Evolutionary conservation across 2,329 filamentous ascomycete species (phyloP).

Genomic region (Colletotrichum sp.): DNA sequence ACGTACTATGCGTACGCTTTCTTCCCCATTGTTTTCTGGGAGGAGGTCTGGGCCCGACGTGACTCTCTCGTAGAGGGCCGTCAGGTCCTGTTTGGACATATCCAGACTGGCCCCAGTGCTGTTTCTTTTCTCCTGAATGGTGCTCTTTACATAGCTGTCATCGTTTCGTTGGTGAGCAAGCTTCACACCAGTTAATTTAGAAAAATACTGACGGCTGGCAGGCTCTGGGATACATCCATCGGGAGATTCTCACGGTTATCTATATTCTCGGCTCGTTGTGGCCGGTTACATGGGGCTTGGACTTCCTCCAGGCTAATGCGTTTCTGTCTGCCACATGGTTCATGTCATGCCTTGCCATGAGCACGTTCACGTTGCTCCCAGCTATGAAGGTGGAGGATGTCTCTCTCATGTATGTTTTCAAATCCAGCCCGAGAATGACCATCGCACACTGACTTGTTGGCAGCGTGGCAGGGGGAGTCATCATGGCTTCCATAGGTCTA

Average conservation of each 20-base stretch:
- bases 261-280: constrained; percentile 80
- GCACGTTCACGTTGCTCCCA: constrained; percentile 85
- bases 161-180: constrained; percentile 75
- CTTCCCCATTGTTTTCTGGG: constrained; percentile 96
- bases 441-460: constrained; percentile 24
- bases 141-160: constrained; percentile 72
- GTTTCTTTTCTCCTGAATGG: constrained; percentile 68
- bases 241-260: constrained; percentile 83
- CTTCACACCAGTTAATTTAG: not conserved
- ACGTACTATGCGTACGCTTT: constrained; percentile 92
- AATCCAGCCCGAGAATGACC: not conserved
- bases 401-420: constrained; percentile 68
- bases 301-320: constrained; percentile 72
- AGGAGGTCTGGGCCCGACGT: constrained; percentile 85
- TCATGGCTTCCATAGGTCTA: constrained; percentile 80
- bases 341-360: constrained; percentile 81
- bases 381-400: constrained; percentile 85
- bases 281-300: constrained; percentile 75
- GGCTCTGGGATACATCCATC: constrained; percentile 91
- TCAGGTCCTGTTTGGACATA: constrained; percentile 71
- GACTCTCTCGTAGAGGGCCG: constrained; percentile 71
- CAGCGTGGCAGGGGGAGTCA: constrained; percentile 74
- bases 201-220: constrained; percentile 40
- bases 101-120: constrained; percentile 64
- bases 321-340: constrained; percentile 75